Conservation (phyloP, 2,329 filamentous ascomycete species). For the Orbilia brochopaga region DNA sequence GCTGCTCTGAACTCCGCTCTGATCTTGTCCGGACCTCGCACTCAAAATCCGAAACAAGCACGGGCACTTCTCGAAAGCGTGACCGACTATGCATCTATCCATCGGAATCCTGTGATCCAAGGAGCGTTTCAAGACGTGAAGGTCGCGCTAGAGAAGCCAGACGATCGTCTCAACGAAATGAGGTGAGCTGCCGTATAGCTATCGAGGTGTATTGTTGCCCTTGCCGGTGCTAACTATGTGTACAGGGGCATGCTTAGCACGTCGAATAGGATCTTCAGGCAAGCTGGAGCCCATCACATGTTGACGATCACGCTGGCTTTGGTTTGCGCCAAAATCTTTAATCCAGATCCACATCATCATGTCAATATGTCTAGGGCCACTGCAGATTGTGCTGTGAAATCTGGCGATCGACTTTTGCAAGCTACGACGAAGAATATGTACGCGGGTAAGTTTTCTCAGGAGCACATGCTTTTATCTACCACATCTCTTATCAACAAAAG, state of each 20-base stretch:
- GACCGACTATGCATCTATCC: slow-evolving; percentile 39
- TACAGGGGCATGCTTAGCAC: slow-evolving; percentile 45
- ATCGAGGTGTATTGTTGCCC: neutral
- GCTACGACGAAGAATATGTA: slow-evolving; percentile 40
- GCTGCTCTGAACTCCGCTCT: slow-evolving; percentile 62
- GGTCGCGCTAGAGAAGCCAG: slow-evolving; percentile 28
- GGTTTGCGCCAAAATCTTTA: slow-evolving; percentile 46
- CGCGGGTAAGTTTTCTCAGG: slow-evolving; percentile 17
- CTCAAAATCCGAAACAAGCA: slow-evolving; percentile 26
- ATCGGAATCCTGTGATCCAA: slow-evolving; percentile 38
- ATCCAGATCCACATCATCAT: slow-evolving; percentile 43
- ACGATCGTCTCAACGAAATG: slow-evolving; percentile 42
- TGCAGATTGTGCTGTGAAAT: slow-evolving; percentile 40
- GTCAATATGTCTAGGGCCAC: slow-evolving; percentile 48
- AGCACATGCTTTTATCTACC: neutral
- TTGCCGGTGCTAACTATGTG: slow-evolving; percentile 8
- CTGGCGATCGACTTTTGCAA: slow-evolving; percentile 44
- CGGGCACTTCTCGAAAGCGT: slow-evolving; percentile 38
- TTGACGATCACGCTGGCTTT: slow-evolving; percentile 41
- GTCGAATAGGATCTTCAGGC: slow-evolving; percentile 46
- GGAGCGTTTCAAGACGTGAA: slow-evolving; percentile 39
- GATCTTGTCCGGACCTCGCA: slow-evolving; percentile 57
- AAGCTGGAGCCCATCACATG: slow-evolving; percentile 48
- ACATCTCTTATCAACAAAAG: neutral
- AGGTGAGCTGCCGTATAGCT: slow-evolving; percentile 12